Percentiles rank a stretch among this genome's conserved stretches.
phyloP scores from a whole-genome alignment of 129 eudicot species.

The Glebionis coronaria region DNA sequence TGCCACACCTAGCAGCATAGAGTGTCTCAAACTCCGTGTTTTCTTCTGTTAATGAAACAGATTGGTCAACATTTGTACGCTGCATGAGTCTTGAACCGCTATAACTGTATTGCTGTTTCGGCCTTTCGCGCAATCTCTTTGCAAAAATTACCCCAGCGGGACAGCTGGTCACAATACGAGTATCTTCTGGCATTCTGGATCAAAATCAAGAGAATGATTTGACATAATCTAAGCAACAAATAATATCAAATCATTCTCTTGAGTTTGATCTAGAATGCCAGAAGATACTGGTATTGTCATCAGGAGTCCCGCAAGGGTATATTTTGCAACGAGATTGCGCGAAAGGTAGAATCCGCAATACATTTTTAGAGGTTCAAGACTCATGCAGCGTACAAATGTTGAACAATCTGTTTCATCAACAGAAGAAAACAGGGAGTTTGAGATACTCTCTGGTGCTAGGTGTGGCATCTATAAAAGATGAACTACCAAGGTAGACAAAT shows the following conservation, averaged over 20 bases:
- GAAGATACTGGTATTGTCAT: constrained; percentile 70
- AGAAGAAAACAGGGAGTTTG: constrained; percentile 36
- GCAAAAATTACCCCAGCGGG: too few relatives aligned
- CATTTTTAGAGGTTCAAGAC: constrained; percentile 64
- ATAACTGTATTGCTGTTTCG: too few relatives aligned
- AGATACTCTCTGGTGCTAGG: constrained; percentile 77
- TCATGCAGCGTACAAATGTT: constrained; percentile 31
- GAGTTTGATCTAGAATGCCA: constrained; percentile 48
- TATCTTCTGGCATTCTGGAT: too few relatives aligned
- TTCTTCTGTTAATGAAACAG: too few relatives aligned
- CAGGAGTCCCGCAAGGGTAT: constrained; percentile 57
- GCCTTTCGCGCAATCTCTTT: too few relatives aligned
- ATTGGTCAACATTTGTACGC: too few relatives aligned
- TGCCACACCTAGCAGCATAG: too few relatives aligned
- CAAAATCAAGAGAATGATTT: too few relatives aligned
- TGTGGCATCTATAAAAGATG: constrained; percentile 58
- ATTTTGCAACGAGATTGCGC: constrained; percentile 44
- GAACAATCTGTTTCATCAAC: constrained; percentile 43
- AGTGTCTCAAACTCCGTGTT: too few relatives aligned
- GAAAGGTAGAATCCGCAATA: constrained; percentile 44
- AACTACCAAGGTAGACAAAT: constrained; percentile 46
- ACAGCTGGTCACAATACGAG: too few relatives aligned
- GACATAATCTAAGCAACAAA: too few relatives aligned
- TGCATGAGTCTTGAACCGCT: too few relatives aligned
- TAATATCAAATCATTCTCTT: constrained; percentile 13